Conservation (phyloP, 1,284 basidiomycete genomes). For the Malassezia globosa region DNA sequence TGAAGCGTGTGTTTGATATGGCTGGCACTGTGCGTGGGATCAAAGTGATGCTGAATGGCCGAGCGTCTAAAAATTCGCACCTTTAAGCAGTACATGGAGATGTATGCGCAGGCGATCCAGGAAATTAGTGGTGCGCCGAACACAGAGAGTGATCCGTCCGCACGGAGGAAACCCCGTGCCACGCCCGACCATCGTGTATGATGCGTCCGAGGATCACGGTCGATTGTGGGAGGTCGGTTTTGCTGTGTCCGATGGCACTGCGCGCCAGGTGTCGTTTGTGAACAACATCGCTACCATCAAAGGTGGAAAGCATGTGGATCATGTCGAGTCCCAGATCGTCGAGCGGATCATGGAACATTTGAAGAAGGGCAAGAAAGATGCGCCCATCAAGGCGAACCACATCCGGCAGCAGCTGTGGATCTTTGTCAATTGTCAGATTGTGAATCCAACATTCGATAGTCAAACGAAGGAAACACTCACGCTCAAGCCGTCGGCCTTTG, state of each 20-base stretch:
- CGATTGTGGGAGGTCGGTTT: slow-evolving; percentile 91
- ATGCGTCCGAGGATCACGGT: slow-evolving; percentile 56
- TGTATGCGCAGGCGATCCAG: slow-evolving; percentile 57
- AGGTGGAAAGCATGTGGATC: slow-evolving; percentile 85
- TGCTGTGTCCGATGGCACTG: slow-evolving; percentile 73
- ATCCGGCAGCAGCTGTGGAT: slow-evolving; percentile 98
- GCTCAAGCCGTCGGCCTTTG: slow-evolving; percentile 74
- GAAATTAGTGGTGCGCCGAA: slow-evolving; percentile 40
- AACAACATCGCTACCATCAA: slow-evolving; percentile 97
- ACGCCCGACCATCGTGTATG: slow-evolving; percentile 74
- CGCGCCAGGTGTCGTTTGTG: slow-evolving; percentile 80
- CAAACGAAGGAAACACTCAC: slow-evolving; percentile 97
- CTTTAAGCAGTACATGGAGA: slow-evolving; percentile 95
- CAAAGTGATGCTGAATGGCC: slow-evolving; percentile 86
- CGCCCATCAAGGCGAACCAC: slow-evolving; percentile 79
- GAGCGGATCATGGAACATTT: slow-evolving; percentile 64
- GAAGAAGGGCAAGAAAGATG: slow-evolving; percentile 79
- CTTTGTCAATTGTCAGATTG: slow-evolving; percentile 89
- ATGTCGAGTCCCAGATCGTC: slow-evolving; percentile 78
- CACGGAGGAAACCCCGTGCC: slow-evolving; percentile 50
- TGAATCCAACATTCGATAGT: slow-evolving; percentile 98
- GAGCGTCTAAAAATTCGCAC: slow-evolving; percentile 83
- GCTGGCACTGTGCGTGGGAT: slow-evolving; percentile 86
- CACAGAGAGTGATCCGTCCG: slow-evolving; percentile 19
- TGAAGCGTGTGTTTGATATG: slow-evolving; percentile 94